Conservation (phyloP, 192 early-diverging fungal species). For the Dissophora globulifera region DNA sequence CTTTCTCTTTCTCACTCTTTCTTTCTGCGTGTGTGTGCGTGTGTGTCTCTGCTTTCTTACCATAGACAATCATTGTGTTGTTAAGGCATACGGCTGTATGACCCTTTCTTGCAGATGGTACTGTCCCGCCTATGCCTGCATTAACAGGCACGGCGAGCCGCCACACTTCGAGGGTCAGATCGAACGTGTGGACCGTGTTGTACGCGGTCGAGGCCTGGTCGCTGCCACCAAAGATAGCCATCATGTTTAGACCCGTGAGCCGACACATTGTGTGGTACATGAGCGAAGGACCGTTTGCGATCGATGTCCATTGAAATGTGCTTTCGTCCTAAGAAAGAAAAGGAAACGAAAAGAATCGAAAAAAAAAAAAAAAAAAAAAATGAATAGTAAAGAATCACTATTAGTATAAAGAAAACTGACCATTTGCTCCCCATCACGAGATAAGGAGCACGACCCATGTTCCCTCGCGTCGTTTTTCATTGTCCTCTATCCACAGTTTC, state of each 20-base stretch:
- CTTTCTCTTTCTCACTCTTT: too few species aligned
- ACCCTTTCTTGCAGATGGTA: conserved; percentile 64
- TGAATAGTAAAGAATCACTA: too few species aligned
- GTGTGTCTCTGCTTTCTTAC: conserved; percentile 25
- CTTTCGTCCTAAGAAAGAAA: conserved; percentile 50
- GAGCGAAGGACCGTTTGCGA: conserved; percentile 65
- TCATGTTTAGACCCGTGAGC: conserved; percentile 62
- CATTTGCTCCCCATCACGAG: too few species aligned
- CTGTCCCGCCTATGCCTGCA: conserved; percentile 44
- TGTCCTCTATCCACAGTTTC: not conserved
- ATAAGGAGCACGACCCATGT: too few species aligned
- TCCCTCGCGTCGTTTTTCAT: too few species aligned
- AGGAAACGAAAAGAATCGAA: too few species aligned
- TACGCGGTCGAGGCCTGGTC: conserved; percentile 59
- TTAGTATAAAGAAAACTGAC: too few species aligned
- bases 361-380: too few species aligned
- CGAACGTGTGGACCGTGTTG: conserved; percentile 64
- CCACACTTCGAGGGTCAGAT: conserved; percentile 63
- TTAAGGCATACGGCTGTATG: conserved; percentile 75
- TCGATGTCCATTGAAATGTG: conserved; percentile 67
- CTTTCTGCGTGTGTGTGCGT: conserved; percentile 1
- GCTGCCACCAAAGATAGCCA: conserved; percentile 74
- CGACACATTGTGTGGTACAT: conserved; percentile 66
- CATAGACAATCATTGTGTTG: conserved; percentile 78
- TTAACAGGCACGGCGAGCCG: conserved; percentile 53